Conservation (phyloP, 768 basidiomycete species). For the Imleria badia region DNA sequence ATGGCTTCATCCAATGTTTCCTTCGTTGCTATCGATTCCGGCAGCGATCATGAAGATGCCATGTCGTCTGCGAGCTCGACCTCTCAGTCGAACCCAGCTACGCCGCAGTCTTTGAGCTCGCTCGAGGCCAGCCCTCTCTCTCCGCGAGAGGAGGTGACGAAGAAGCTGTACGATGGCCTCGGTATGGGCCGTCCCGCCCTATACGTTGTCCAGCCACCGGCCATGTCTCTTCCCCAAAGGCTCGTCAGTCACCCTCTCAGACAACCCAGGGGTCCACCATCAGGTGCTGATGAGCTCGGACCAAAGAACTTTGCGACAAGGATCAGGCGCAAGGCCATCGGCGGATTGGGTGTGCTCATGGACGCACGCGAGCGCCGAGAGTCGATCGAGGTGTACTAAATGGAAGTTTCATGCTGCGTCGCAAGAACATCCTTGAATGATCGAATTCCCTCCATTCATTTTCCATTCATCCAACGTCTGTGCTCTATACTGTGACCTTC, state of each 20-base stretch:
- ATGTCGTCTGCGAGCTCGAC: conserved; percentile 60
- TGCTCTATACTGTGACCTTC: conserved; percentile 13
- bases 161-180: conserved; percentile 86
- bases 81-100: conserved; percentile 71
- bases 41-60: conserved; percentile 53
- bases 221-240: conserved; percentile 43
- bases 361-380: conserved; percentile 80
- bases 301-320: conserved; percentile 88
- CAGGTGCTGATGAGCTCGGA: conserved; percentile 81
- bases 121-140: conserved; percentile 56
- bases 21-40: conserved; percentile 56
- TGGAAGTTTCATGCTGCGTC: conserved; percentile 3
- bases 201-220: conserved; percentile 17
- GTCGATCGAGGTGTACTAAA: conserved; percentile 67
- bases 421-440: conserved; percentile 9
- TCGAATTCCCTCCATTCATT: conserved; percentile 22
- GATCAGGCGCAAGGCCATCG: conserved; percentile 82
- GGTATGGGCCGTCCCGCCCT: conserved; percentile 75
- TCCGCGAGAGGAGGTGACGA: conserved; percentile 82
- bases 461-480: conserved; percentile 8
- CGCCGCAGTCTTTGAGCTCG: conserved; percentile 70
- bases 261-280: conserved; percentile 87
- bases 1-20: conserved; percentile 45
- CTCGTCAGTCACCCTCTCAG: conserved; percentile 71
- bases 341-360: conserved; percentile 76